Conservation (phyloP, 169 alveolate species). For the Besnoitia besnoiti region DNA sequence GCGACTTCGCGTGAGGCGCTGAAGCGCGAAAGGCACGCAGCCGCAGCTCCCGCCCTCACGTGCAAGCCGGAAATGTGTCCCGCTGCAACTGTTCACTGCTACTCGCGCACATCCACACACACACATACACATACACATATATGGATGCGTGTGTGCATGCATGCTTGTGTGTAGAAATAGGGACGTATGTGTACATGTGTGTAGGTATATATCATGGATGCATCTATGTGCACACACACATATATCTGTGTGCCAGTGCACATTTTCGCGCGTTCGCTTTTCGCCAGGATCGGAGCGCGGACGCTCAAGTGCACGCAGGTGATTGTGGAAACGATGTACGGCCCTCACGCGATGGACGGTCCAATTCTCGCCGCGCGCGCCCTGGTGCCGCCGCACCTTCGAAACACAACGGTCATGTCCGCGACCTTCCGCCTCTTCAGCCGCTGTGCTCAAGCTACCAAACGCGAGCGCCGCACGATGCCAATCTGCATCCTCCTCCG, state of each 20-base stretch:
- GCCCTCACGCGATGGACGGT: conserved; percentile 74
- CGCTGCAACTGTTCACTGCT: too few species aligned
- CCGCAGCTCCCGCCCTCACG: not conserved
- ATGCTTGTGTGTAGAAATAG: not conserved
- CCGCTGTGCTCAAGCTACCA: conserved; percentile 52
- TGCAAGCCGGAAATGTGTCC: not conserved
- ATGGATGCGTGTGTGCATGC: too few species aligned
- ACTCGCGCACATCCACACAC: not conserved
- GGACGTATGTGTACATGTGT: not conserved
- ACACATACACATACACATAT: too few species aligned
- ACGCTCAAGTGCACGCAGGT: conserved; percentile 57
- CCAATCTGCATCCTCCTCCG: conserved; percentile 52
- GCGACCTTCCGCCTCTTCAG: conserved; percentile 55
- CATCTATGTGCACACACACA: not conserved
- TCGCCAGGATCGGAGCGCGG: conserved; percentile 41
- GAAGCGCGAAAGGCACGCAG: not conserved
- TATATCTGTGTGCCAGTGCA: not conserved
- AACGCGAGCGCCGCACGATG: not conserved
- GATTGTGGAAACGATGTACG: conserved; percentile 70
- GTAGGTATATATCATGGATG: too few species aligned
- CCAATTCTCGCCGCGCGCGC: conserved; percentile 73
- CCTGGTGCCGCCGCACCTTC: conserved; percentile 74
- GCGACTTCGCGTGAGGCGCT: not conserved
- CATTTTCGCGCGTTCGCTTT: not conserved
- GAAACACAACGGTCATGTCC: conserved; percentile 72